These are phyloP conservation scores for Teratosphaeriaceae sp. DNA, from an alignment of 2,329 filamentous ascomycete species.

Conservation along the genomic window DNA sequence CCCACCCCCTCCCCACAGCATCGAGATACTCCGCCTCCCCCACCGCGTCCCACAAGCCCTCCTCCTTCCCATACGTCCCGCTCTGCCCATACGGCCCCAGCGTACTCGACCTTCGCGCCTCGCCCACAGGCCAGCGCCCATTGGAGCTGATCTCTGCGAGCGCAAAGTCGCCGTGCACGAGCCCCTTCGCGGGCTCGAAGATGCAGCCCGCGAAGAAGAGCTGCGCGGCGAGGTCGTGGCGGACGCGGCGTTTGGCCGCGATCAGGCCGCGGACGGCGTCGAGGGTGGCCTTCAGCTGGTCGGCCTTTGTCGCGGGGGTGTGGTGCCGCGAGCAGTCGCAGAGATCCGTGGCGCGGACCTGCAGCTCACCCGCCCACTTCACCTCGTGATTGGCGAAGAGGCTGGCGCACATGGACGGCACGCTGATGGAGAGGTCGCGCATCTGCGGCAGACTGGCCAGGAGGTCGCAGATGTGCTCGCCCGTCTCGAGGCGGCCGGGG, in stretches of 20 bases:
- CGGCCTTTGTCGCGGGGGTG: conserved; percentile 27
- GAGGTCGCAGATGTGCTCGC: conserved; percentile 43
- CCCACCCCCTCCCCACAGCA: conserved; percentile 28
- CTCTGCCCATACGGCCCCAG: conserved; percentile 46
- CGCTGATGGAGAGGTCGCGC: conserved; percentile 42
- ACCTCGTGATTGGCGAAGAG: conserved; percentile 40
- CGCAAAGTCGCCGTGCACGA: conserved; percentile 45
- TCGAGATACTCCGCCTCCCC: conserved; percentile 28
- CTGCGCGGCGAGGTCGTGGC: conserved; percentile 39
- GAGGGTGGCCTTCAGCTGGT: conserved; percentile 35
- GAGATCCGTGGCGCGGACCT: conserved; percentile 44
- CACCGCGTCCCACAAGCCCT: conserved; percentile 32
- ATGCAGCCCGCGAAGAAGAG: conserved; percentile 48
- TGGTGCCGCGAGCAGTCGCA: too few species aligned
- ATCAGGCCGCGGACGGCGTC: conserved; percentile 37
- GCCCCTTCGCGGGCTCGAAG: conserved; percentile 40
- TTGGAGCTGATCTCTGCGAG: conserved; percentile 35
- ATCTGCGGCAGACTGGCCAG: conserved; percentile 41
- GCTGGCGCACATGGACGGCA: conserved; percentile 42
- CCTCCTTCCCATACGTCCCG: conserved; percentile 44
- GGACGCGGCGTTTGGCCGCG: conserved; percentile 29
- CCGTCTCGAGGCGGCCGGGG: conserved; percentile 36
- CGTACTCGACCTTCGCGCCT: conserved; percentile 31
- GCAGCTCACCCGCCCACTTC: conserved; percentile 42
- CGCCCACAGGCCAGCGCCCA: conserved; percentile 35